A percentile compares a stretch with the other conserved stretches of the same genome.
Evolutionary conservation across 345 rosid species (phyloP).

Genomic region (Populus euphratica): DNA sequence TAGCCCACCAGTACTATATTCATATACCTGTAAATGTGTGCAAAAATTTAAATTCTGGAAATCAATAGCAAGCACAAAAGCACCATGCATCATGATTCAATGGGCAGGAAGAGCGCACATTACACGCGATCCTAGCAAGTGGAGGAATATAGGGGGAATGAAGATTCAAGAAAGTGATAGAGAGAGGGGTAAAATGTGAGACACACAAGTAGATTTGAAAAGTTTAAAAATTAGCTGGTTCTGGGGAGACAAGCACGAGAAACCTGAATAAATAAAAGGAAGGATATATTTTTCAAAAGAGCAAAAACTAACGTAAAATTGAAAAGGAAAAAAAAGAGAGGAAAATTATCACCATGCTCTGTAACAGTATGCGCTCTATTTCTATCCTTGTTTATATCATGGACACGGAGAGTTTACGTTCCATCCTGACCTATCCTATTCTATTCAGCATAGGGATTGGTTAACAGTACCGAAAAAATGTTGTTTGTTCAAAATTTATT

Average conservation of each 20-base stretch:
- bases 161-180: background rate
- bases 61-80: background rate
- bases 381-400: background rate
- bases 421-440: no score
- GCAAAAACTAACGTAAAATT: background rate
- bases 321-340: background rate
- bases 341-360: background rate
- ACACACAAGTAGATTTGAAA: background rate
- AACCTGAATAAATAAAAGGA: background rate
- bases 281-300: background rate
- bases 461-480: no score
- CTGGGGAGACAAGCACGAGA: slow-evolving; percentile 8
- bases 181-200: background rate
- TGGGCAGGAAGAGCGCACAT: background rate
- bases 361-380: background rate
- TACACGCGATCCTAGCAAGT: background rate
- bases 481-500: no score
- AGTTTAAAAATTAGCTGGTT: slow-evolving; percentile 12
- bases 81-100: background rate
- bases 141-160: slow-evolving; percentile 18
- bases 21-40: background rate
- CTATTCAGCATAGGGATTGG: no score
- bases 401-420: no score
- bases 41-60: background rate
- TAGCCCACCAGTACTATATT: background rate